phyloP scores from a whole-genome alignment of 2,329 filamentous ascomycete genomes.

The Metarhizium guizhouense region DNA sequence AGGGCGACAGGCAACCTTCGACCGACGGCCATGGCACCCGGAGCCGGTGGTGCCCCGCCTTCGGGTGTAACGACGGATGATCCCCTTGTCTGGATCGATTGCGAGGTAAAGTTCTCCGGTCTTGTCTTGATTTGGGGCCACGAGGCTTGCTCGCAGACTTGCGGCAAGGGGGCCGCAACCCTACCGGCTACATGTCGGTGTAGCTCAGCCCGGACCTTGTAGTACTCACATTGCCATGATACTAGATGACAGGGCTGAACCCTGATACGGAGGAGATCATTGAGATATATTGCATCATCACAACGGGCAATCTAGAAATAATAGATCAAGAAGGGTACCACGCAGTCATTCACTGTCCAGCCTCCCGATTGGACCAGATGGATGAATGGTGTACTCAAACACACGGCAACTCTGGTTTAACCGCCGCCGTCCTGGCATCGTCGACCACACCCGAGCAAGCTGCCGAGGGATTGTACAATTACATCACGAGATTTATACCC shows the following conservation, averaged over 20 bases:
- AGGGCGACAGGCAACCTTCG: background rate
- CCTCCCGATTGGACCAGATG: conserved; percentile 66
- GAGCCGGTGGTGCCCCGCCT: background rate
- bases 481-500: conserved; percentile 67
- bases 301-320: conserved; percentile 66
- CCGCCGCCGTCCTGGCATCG: conserved; percentile 64
- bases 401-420: conserved; percentile 75
- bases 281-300: conserved; percentile 88
- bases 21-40: background rate
- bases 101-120: conserved; percentile 30
- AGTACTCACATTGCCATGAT: background rate
- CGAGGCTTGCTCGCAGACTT: too few species aligned
- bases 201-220: background rate
- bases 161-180: background rate
- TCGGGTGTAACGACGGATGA: conserved; percentile 27
- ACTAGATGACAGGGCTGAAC: conserved; percentile 73
- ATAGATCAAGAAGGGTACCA: conserved; percentile 74
- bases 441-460: conserved; percentile 63
- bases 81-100: conserved; percentile 80
- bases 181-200: background rate
- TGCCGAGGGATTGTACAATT: conserved; percentile 62
- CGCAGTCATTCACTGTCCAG: conserved; percentile 64
- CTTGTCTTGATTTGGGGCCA: background rate
- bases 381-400: conserved; percentile 81
- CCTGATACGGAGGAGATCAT: conserved; percentile 74